Evolutionary conservation across 352 stramenopile species (phyloP), one percentile per base, ranked within the genome.

Genomic region (Pythium monospermum): DNA sequence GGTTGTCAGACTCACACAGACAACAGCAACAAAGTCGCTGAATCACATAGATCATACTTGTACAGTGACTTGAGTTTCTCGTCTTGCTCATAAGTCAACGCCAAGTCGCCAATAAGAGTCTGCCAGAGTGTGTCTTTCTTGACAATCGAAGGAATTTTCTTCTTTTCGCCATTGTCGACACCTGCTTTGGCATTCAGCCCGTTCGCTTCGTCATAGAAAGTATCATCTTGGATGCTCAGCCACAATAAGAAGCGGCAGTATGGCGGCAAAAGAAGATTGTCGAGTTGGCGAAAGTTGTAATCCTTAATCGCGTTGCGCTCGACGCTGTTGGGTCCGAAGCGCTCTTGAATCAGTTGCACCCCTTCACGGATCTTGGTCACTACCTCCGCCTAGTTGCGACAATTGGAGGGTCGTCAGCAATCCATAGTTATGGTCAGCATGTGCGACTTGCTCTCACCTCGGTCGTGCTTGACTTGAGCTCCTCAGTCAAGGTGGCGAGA

Each of bases 181-280:
- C 59, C 62, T 5, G 55, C 51, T 30, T 88, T 89, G 6, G 62
- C 52, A 21, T 64, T 57, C 40, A 73, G 53, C 15, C 66, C 60
- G 48, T 71, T 85, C 5, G 69, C 57, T 64, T 93, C 72, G 32
- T 90, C 78, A 54, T 91, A 94, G 48, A 94, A 94, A 4, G 62
- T 61, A 40, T 94, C 83, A 28, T 92, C 76, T 38, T 95, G 84
- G 36, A 91, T 87, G 50, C 82, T 93, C 31, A 95, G 77, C 84
- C 84, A 95, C 37, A 95, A 53, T n/a, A 95, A 49, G 47, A 95
- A 93, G 13, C 84, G 82, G 56, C 76, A 91, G 65, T 95, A 95
- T n/a, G 84, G 84, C 48, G 84, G 84, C 10, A 95, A 52, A 23
- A 95, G 47, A 43, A 93, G 37, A 49, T 91, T 93, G 49, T 93